Evolutionary conservation across 2,329 filamentous ascomycete species (phyloP), one percentile per base, ranked within the genome.

Genomic region (Chaetomium sp.): DNA sequence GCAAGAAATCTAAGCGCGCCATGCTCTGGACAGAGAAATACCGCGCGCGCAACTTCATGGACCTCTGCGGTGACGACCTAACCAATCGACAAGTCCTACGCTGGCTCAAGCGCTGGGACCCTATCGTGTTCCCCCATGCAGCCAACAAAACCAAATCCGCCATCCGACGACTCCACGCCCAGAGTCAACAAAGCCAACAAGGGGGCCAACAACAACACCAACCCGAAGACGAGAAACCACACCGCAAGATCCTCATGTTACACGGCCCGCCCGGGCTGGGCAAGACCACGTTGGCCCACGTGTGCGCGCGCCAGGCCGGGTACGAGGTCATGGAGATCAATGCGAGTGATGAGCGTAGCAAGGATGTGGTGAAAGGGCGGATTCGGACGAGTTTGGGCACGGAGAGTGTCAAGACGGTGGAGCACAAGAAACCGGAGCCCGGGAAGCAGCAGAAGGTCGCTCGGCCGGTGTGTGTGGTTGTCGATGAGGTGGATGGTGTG

Each of bases 251-350:
- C 6, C 73, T 99, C 9, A 80, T 99, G 66, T 75, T 99, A 12
- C 91, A 92, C 0, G 95, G 94, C 0, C 91, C 94, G 0, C 94
- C 94, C 0, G 94, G 94, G 1, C 76, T 99, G 9, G 94, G 94
- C 34, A 99, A 99, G 75, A 99, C 94, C 0, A 99, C 94, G 0
- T 71, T 99, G 48, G 94, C 94, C 1, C 94, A 99, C 71, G 94
- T 99, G 0, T 97, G 94, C 68, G 95, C 95, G 0, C 86, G 80
- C 63, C 94, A 99, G 71, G 94, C 94, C 5, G 94, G 94, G 0
- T 99, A 99, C 65, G 94, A 97, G 66, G 88, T 95, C 1, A 81
- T 97, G 67, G 94, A 99, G 69, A 95, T 99, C 72, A 99, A 99
- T 65, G 94, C 95, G 7, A 97, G 92, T 65, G 94, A 99, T 67